Conservation (phyloP, 2,329 filamentous ascomycete genomes). For the Mycocentrospora acerina region DNA sequence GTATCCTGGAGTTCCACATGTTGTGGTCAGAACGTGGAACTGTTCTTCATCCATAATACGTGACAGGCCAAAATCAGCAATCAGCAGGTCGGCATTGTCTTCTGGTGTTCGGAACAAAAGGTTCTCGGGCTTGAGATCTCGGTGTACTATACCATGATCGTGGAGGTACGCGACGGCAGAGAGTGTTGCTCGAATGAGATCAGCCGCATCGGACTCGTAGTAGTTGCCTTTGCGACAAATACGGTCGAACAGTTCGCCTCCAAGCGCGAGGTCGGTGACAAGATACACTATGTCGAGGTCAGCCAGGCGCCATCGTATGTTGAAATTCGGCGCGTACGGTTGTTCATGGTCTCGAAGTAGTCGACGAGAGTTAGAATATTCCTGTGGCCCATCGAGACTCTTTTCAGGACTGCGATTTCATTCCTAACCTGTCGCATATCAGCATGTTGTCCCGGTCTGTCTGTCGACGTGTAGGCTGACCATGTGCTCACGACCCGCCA, state of each 20-base stretch:
- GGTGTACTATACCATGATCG: conserved; percentile 97
- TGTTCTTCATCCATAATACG: conserved; percentile 99
- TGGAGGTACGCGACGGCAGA: conserved; percentile 98
- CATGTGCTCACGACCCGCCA: conserved; percentile 98
- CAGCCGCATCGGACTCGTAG: conserved; percentile 94
- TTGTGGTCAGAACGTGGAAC: conserved; percentile 96
- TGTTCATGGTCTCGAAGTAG: conserved; percentile 99
- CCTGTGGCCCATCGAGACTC: conserved; percentile 98
- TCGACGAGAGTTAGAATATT: conserved; percentile 98
- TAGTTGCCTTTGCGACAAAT: conserved; percentile 99
- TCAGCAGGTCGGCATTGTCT: conserved; percentile 94
- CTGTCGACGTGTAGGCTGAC: conserved; percentile 52
- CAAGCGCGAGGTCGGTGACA: conserved; percentile 93
- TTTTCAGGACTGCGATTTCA: conserved; percentile 95
- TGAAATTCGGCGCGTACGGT: conserved; percentile 57
- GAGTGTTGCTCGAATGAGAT: conserved; percentile 89
- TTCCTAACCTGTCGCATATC: conserved; percentile 73
- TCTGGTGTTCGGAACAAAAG: conserved; percentile 94
- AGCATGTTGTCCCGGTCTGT: conserved; percentile 3
- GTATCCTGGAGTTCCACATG: conserved; percentile 95
- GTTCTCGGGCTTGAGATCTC: conserved; percentile 97
- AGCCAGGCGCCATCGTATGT: conserved; percentile 2
- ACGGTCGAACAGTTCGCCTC: conserved; percentile 95
- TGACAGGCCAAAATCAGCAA: conserved; percentile 93
- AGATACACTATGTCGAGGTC: conserved; percentile 68